Evolutionary conservation across 2,329 filamentous ascomycete genomes (phyloP).

Genomic region (Didymella exigua): DNA sequence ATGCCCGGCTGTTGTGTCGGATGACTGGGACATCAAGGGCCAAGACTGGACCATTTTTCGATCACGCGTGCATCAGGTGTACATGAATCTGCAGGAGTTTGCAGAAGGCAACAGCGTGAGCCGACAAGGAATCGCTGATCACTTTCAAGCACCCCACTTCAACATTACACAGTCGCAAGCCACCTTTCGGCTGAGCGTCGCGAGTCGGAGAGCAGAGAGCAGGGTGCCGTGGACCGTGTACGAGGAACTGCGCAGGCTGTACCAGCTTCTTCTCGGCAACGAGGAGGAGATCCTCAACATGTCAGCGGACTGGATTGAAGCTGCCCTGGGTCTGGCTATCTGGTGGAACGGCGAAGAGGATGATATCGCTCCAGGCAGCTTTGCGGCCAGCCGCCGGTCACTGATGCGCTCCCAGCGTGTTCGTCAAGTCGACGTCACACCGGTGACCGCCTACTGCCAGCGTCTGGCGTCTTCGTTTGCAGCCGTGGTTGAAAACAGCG

Average conservation of each 20-base stretch:
- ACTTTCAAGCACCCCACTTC: slow-evolving; percentile 52
- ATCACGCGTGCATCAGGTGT: slow-evolving; percentile 70
- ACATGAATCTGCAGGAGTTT: slow-evolving; percentile 75
- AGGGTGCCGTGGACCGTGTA: slow-evolving; percentile 90
- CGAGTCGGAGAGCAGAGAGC: slow-evolving; percentile 76
- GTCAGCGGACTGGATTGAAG: slow-evolving; percentile 91
- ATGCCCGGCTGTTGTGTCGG: slow-evolving; percentile 69
- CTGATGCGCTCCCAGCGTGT: slow-evolving; percentile 49
- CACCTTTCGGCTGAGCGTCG: slow-evolving; percentile 69
- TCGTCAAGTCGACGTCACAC: slow-evolving; percentile 57
- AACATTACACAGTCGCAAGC: slow-evolving; percentile 52
- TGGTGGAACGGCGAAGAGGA: slow-evolving; percentile 87
- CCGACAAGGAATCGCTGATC: slow-evolving; percentile 49
- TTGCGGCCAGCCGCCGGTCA: slow-evolving; percentile 53
- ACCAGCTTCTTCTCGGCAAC: slow-evolving; percentile 79
- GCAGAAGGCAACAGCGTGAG: slow-evolving; percentile 72
- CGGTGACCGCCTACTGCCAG: slow-evolving; percentile 72
- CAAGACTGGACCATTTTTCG: slow-evolving; percentile 86
- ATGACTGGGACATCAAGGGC: slow-evolving; percentile 82
- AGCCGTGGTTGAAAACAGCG: slow-evolving; percentile 66
- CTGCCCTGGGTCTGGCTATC: slow-evolving; percentile 77
- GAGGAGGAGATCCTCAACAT: slow-evolving; percentile 75
- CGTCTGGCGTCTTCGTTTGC: slow-evolving; percentile 75
- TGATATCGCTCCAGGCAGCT: slow-evolving; percentile 49
- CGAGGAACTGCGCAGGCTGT: slow-evolving; percentile 79